Percentiles rank a stretch among this genome's conserved stretches.
These are phyloP conservation scores for Suillus fuscotomentosus DNA, from an alignment of 768 basidiomycete species.

Conservation along the genomic window DNA sequence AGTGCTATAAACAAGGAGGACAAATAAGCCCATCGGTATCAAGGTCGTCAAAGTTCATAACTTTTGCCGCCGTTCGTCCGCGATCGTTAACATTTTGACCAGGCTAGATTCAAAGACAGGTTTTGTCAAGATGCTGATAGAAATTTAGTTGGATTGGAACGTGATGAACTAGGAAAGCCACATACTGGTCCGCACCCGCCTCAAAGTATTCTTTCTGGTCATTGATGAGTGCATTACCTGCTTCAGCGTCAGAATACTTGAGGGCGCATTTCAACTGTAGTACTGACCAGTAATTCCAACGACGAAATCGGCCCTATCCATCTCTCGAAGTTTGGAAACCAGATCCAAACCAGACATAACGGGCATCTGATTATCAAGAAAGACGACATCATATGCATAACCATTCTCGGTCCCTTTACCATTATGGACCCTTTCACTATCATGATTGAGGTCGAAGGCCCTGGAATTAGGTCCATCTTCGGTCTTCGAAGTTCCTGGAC, in stretches of 20 bases:
- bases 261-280: neutral
- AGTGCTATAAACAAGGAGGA: neutral
- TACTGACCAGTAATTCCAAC: slow-evolving; percentile 71
- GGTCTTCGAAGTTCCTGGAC: slow-evolving; percentile 3
- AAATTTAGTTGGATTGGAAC: neutral
- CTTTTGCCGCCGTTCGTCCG: slow-evolving; percentile 37
- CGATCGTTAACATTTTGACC: slow-evolving; percentile 40
- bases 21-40: neutral
- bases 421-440: neutral
- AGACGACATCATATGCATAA: slow-evolving; percentile 43
- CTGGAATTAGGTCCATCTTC: slow-evolving; percentile 9
- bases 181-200: slow-evolving; percentile 75
- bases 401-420: neutral
- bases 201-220: slow-evolving; percentile 77
- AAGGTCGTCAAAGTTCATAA: neutral
- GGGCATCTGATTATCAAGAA: slow-evolving; percentile 81
- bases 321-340: slow-evolving; percentile 59
- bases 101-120: slow-evolving; percentile 65
- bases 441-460: slow-evolving; percentile 6
- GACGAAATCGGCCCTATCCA: slow-evolving; percentile 74
- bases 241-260: slow-evolving; percentile 11
- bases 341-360: slow-evolving; percentile 72
- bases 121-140: slow-evolving; percentile 68
- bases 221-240: slow-evolving; percentile 52
- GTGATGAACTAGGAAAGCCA: slow-evolving; percentile 8